Evolutionary conservation across 768 basidiomycete genomes (phyloP), one percentile per base, ranked within the genome.

Genomic region (Rhizopogon sp.): DNA sequence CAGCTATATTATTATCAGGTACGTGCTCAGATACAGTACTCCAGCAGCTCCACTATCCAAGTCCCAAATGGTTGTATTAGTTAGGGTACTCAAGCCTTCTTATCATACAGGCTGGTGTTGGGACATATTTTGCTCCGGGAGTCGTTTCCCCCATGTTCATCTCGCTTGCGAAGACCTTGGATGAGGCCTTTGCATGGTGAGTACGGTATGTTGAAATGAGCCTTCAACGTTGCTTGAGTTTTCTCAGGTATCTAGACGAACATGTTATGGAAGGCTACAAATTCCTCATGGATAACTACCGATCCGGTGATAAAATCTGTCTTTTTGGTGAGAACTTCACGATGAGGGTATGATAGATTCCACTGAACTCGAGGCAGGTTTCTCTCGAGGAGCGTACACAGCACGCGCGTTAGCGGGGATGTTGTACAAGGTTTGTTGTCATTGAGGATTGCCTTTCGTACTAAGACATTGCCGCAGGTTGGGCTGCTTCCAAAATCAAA

Each of bases 271-370:
- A 79, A 8, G 90, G 90, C 0, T 93, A 92, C 68, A 74, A 71
- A 57, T 92, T 85, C 66, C 70, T 92, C 51, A 90, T 92, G 90
- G 77, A 86, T 57, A 90, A 87, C 61, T 90, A 86, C 64, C 74
- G 72, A n/a, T 61, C 70, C 0, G 90, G 89, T 1, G 88, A 90
- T 65, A 88, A 78, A 66, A 80, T 91, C 33, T 89, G 84, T 62
- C 67, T 90, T 20, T 89, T 90, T 55, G 88, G 86, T 84, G 53
- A 25, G 72, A 62, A 37, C 6, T 17, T 39, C 39, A 37, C 8
- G 6, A 8, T 37, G 31, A 20, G 42, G 10, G 6, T 2, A 22
- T 20, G 5, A 16, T 2, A 31, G 6, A 64, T 25, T 9, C 5
- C 20, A 25, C 56, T 72, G 5, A 73, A 41, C 25, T 29, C 3